These are phyloP conservation scores for Klebsormidium nitens DNA, from an alignment of 139 green algal species.

Conservation along the genomic window DNA sequence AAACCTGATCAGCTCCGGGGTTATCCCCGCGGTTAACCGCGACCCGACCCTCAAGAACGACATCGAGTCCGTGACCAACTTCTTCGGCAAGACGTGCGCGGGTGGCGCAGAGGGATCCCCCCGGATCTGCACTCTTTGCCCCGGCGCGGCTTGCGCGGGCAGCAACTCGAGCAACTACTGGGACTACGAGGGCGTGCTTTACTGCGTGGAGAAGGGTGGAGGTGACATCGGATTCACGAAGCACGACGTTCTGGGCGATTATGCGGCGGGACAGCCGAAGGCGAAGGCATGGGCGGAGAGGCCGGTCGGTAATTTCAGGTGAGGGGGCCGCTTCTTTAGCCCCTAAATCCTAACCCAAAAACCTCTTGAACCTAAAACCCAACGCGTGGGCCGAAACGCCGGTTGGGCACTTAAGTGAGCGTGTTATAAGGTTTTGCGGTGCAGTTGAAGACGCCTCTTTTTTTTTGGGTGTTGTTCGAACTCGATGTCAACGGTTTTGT, in stretches of 20 bases:
- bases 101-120: not conserved
- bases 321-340: not conserved
- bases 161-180: not conserved
- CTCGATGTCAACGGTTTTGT: too few relatives aligned
- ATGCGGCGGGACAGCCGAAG: not conserved
- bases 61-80: not conserved
- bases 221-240: not conserved
- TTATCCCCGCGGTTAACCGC: not conserved
- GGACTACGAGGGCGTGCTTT: not conserved
- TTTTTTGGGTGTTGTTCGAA: too few relatives aligned
- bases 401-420: not conserved
- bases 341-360: not conserved
- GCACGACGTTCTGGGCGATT: not conserved
- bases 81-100: not conserved
- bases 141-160: not conserved
- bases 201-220: not conserved
- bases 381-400: not conserved
- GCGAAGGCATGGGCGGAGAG: not conserved
- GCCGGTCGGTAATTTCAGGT: not conserved
- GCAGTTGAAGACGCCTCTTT: too few relatives aligned
- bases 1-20: slow-evolving; percentile 5
- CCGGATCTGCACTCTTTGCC: not conserved
- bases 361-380: not conserved
- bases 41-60: slow-evolving; percentile 10
- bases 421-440: not conserved